Evolutionary conservation across 352 stramenopile genomes (phyloP), one percentile per base, ranked within the genome.

Genomic region (Pythium volutum): DNA sequence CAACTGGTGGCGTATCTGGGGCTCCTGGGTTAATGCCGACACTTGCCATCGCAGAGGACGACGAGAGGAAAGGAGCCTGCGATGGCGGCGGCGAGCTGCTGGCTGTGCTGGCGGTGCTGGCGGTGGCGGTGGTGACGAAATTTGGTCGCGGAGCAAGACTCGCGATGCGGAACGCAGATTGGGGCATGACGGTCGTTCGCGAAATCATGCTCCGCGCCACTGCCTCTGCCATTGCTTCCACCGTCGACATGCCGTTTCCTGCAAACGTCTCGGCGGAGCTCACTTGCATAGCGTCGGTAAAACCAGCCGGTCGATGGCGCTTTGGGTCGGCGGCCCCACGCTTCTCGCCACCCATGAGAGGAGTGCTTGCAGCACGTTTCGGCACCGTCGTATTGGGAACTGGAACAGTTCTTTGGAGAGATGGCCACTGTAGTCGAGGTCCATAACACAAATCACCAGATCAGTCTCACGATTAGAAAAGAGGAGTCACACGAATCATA

Each of bases 141-240:
- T 18, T 12, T 47, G 36, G 16, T 31, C 11, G 23, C 15, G 33
- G 22, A 5, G 22, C 23, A 9, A 27, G 4, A 26, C 38, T 62
- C 11, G 22, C 16, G 2, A 22, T 7, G 12, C 29, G 18, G 12
- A 46, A 47, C 33, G 23, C 22, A 36, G 23, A 54, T 20, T 33
- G 9, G 27, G 27, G 6, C 41, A 38, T 27, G 42, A 43, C 18
- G 9, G n/a, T 38, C 12, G 42, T 4, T 39, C 43, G 42, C 12
- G 43, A 33, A 15, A 63, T 55, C 29, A 63, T 55, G 18, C 45
- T 50, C 34, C 46, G 55, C 15, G 55, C 55, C 25, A 63, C 55
- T 2, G 46, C 46, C 18, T 63, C 55, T 10, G 55, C 55, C 43
- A 62, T 62, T 16, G 42, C 55, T 27, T 62, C 55, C 6, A 22